Base-by-base conservation (phyloP, 257 asterid genomes). In the Fraxinus pennsylvanica region DNA sequence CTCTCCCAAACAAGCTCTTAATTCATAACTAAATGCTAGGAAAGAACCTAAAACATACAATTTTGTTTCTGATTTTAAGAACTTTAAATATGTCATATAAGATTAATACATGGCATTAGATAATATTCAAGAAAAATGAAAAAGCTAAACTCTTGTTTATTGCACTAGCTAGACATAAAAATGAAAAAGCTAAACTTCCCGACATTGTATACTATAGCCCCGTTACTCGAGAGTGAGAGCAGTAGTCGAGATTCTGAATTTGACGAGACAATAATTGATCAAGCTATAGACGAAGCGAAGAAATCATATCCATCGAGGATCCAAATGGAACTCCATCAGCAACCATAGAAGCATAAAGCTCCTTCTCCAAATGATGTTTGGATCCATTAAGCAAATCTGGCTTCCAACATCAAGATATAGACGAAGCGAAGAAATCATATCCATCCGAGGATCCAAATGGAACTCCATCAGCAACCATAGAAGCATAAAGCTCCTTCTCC, bases 401-500 rank as follows among this genome's bases (percentile, higher is more conserved):
- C 87, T 85, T 82, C 92, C 92, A 72, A 65, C 88, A 74, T 90
- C 92, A 54, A 32, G 33, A 32, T 32, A 32, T 32, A 32, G 33
- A 32, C 19, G 74, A 71, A 85, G 79, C 32, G 45, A 8, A 76
- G 78, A 88, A 82, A 43, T 84, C 85, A 68, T 85, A 89, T 6
- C 81, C 88, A 71, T 82, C 82, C 1, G 73, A 63, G 38, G 85
- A 71, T 61, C 73, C 84, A 73, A 86, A 79, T 75, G 82, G 83
- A 15, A 77, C 84, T 74, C 84, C 87, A 21, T 54, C 84, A 29
- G 85, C 88, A 32, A 88, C 83, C 29, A 86, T 77, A 72, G 87
- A 79, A 68, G 85, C 86, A 27, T 86, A 86, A 29, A 83, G 75
- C 10, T 85, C 92, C 82, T 81, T 82, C 83, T 85, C 96, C 81